Evolutionary conservation across 2,329 filamentous ascomycete genomes (phyloP), one percentile per base, ranked within the genome.

Genomic region (Hypocreales sp.): DNA sequence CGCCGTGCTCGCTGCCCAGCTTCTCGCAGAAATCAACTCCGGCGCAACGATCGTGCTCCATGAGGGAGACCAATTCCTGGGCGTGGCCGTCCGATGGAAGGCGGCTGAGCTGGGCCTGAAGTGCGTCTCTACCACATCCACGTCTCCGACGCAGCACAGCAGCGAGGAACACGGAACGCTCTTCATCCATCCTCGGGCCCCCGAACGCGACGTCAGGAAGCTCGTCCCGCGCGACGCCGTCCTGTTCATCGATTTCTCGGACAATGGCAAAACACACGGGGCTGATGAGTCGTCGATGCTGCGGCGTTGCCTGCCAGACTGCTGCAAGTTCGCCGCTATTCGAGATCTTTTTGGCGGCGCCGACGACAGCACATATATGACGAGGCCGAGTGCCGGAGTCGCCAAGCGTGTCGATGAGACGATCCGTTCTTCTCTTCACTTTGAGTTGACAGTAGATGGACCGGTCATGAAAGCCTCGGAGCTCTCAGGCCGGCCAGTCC

Each of bases 51-150:
- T 27, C 8, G 15, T 27, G 5, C 15, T 22, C 5, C 26, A 27
- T 7, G 20, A 23, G 9, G n/a, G 11, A 7, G 26, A 23, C 8
- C 20, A 23, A 5, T 23, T 11, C 14, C 5, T 27, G 12, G 26
- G 26, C 5, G 15, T 5, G 5, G 26, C 26, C 8, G n/a, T 27
- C 11, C 15, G 15, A 21, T 27, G 26, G 20, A 27, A 27, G 21
- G 26, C 26, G 5, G 21, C 26, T 11, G 21, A 27, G 12, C 20
- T 22, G 20, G 26, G 26, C 7, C 5, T 27, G n/a, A 27, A 15
- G 10, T 27, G 21, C 13, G 12, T 23, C 22, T 23, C 15, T 10
- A 27, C 25, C 12, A 20, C 25, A 5, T 26, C 17, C 7, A 7
- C 15, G 5, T 5, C 13, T n/a, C n/a, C n/a, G n/a, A n/a, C 13